A percentile compares a stretch with the other conserved stretches of the same genome.
Evolutionary conservation across 305 asterid species (phyloP).

Genomic region (Fraxinus platypoda): DNA sequence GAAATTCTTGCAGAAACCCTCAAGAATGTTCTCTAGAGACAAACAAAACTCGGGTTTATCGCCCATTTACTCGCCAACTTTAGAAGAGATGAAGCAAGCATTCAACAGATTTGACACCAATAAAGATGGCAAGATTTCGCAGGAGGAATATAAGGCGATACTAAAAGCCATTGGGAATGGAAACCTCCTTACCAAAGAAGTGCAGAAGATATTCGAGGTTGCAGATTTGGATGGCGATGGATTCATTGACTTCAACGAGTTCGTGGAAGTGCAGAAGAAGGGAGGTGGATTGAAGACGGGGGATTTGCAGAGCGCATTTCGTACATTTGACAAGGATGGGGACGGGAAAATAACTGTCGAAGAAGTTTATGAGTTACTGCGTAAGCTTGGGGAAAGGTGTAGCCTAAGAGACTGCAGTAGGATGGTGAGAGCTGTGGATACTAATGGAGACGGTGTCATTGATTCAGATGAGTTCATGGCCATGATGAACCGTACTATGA

Average conservation of each 20-base stretch:
- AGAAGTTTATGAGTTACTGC: constrained; percentile 67
- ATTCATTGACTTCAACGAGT: constrained; percentile 78
- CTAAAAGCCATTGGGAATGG: constrained; percentile 59
- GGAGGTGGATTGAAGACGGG: constrained; percentile 62
- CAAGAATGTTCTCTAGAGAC: constrained; percentile 52
- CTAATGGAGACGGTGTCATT: constrained; percentile 85
- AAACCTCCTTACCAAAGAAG: constrained; percentile 47
- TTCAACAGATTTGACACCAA: constrained; percentile 76
- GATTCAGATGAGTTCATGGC: constrained; percentile 75
- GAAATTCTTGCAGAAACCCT: constrained; percentile 58
- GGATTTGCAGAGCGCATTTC: constrained; percentile 68
- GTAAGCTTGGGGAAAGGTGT: constrained; percentile 69
- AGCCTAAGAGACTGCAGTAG: constrained; percentile 62
- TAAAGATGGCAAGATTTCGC: constrained; percentile 79
- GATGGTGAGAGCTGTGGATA: constrained; percentile 84
- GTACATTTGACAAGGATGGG: constrained; percentile 62
- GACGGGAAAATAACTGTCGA: constrained; percentile 75
- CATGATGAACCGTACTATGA: constrained; percentile 79
- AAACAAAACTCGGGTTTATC: constrained; percentile 43
- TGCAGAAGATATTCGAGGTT: constrained; percentile 70
- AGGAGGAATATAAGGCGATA: constrained; percentile 74
- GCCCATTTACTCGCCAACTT: constrained; percentile 45
- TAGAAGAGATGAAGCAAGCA: constrained; percentile 62
- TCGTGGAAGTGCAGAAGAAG: constrained; percentile 73
- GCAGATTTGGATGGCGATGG: constrained; percentile 84